phyloP scores from a whole-genome alignment of 2,329 filamentous ascomycete genomes.

The Neopestalotiopsis sp. region DNA sequence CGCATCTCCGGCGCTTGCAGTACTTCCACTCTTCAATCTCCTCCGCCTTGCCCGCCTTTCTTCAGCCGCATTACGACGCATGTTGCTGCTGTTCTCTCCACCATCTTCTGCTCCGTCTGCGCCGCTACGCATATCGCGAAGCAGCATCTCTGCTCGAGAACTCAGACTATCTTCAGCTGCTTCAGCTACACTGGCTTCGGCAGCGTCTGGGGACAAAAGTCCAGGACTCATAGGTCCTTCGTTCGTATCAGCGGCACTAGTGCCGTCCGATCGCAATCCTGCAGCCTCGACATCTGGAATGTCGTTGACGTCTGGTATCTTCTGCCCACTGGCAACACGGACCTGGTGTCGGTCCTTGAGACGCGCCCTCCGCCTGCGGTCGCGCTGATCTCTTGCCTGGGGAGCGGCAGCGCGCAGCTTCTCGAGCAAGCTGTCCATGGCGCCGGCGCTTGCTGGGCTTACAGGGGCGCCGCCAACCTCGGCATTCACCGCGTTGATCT shows the following conservation, averaged over 20 bases:
- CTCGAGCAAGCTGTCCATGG: conserved; percentile 95
- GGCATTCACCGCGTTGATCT: conserved; percentile 54
- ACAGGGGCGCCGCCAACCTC: conserved; percentile 53
- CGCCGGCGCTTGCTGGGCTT: conserved; percentile 78
- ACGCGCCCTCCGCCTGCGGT: conserved; percentile 83
- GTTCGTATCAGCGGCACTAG: conserved; percentile 52
- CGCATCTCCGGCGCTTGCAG: conserved; percentile 24
- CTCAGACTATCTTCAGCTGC: conserved; percentile 76
- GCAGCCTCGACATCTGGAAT: conserved; percentile 59
- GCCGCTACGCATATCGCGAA: conserved; percentile 80
- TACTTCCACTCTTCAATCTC: conserved; percentile 36
- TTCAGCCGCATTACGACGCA: conserved; percentile 60
- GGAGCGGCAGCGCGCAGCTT: conserved; percentile 93
- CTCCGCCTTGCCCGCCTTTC: conserved; percentile 39
- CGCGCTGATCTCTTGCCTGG: conserved; percentile 85
- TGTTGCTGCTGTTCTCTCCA: conserved; percentile 61
- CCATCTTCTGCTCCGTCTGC: conserved; percentile 65
- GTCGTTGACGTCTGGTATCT: conserved; percentile 78
- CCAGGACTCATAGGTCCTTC: conserved; percentile 56
- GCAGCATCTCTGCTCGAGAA: conserved; percentile 79
- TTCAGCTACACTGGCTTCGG: conserved; percentile 23
- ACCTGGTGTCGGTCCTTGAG: conserved; percentile 92
- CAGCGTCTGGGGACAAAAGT: conserved; percentile 48
- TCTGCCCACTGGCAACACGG: conserved; percentile 85
- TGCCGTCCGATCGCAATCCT: conserved; percentile 39